phyloP scores from a whole-genome alignment of 176 grass and related monocot species.

The Paspalum vaginatum region DNA sequence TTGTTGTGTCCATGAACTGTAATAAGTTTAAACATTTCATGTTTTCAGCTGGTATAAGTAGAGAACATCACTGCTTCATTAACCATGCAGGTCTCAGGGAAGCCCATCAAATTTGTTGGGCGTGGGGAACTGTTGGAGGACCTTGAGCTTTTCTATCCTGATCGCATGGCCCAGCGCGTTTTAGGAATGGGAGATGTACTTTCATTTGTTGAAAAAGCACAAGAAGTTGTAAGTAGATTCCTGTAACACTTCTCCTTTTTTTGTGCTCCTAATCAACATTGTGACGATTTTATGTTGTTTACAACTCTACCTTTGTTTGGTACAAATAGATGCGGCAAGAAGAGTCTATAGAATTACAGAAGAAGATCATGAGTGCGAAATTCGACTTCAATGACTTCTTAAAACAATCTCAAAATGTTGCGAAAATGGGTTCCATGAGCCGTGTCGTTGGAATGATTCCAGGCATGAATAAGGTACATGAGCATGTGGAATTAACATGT shows the following conservation, averaged over 20 bases:
- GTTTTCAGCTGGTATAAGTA: neutral
- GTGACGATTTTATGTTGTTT: neutral
- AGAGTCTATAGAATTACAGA: slow-evolving; percentile 83
- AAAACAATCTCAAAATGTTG: slow-evolving; percentile 90
- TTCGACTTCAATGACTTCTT: slow-evolving; percentile 94
- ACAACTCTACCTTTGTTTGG: slow-evolving; percentile 21
- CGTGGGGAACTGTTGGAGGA: slow-evolving; percentile 83
- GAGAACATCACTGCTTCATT: neutral
- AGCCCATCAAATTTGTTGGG: slow-evolving; percentile 93
- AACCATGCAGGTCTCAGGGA: slow-evolving; percentile 83
- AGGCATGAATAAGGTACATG: slow-evolving; percentile 62
- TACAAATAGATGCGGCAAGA: slow-evolving; percentile 79
- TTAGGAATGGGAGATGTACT: slow-evolving; percentile 98
- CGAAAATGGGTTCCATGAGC: slow-evolving; percentile 81
- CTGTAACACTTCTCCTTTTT: slow-evolving; percentile 1
- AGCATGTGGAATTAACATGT: neutral
- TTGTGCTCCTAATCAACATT: slow-evolving; percentile 13
- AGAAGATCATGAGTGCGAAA: slow-evolving; percentile 95
- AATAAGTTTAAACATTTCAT: neutral
- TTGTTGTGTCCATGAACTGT: slow-evolving; percentile 7
- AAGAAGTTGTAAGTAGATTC: slow-evolving; percentile 82
- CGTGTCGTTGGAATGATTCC: slow-evolving; percentile 60
- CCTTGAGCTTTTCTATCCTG: slow-evolving; percentile 94
- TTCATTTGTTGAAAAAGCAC: slow-evolving; percentile 98
- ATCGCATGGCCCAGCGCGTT: slow-evolving; percentile 89